Conservation (phyloP, 176 grass and related monocot species). For the Hordeum marinum region DNA sequence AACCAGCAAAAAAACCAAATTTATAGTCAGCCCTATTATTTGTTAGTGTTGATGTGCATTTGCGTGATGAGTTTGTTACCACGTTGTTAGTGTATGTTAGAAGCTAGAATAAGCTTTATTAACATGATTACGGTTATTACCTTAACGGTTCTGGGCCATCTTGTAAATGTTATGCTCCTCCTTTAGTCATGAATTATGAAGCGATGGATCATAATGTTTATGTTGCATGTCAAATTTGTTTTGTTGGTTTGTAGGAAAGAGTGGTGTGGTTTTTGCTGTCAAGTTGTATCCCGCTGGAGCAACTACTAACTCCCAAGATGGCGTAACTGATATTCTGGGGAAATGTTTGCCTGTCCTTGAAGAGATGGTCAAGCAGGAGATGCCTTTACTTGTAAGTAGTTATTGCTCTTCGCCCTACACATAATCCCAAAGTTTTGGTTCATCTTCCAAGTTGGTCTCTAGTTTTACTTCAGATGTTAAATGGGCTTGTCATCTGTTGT, state of each 20-base stretch:
- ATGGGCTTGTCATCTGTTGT: neutral
- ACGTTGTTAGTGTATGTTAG: neutral
- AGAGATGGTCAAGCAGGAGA: conserved; percentile 74
- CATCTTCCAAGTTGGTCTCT: neutral
- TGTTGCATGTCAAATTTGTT: neutral
- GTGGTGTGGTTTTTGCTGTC: conserved; percentile 69
- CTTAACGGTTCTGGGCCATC: neutral
- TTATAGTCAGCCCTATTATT: neutral
- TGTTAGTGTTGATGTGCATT: neutral
- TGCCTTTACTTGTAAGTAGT: conserved; percentile 86
- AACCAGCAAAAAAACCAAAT: neutral
- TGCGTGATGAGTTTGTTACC: neutral
- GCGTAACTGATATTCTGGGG: conserved; percentile 76
- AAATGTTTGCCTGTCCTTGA: conserved; percentile 86
- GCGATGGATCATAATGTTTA: neutral
- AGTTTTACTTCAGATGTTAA: neutral
- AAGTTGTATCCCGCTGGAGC: conserved; percentile 93
- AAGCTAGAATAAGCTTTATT: neutral
- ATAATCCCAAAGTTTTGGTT: neutral
- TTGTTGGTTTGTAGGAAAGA: conserved; percentile 45
- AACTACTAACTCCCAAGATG: conserved; percentile 96
- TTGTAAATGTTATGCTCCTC: neutral
- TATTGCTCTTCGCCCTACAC: neutral
- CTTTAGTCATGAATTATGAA: neutral
- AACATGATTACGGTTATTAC: neutral